Evolutionary conservation across 495 filamentous ascomycete species (phyloP).

Genomic region (Amorphotheca resinae): DNA sequence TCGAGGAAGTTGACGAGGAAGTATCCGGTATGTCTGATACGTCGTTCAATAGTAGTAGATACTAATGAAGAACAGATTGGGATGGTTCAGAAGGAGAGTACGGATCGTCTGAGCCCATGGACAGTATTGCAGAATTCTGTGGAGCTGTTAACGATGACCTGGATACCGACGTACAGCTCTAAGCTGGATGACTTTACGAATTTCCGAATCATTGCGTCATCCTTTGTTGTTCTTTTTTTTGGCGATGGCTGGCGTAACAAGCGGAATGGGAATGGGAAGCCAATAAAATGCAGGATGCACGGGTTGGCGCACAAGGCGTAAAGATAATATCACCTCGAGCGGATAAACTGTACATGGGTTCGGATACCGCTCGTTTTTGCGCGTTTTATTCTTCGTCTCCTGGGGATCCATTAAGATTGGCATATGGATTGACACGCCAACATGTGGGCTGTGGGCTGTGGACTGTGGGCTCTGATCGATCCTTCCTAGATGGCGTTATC

Average conservation of each 20-base stretch:
- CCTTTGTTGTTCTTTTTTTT: no score
- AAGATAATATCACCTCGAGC: no score
- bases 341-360: no score
- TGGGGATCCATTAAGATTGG: background rate
- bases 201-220: no score
- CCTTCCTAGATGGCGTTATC: conserved; percentile 1
- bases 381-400: background rate
- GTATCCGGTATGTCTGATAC: conserved; percentile 36
- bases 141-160: conserved; percentile 2
- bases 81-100: conserved; percentile 24
- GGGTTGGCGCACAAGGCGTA: background rate
- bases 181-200: conserved; percentile 1
- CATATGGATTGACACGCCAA: background rate
- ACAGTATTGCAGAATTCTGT: conserved; percentile 13
- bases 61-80: conserved; percentile 20
- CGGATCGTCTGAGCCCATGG: conserved; percentile 22
- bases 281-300: background rate
- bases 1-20: conserved; percentile 43
- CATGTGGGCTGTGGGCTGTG: no score
- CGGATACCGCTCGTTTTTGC: background rate
- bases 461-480: background rate
- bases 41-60: background rate
- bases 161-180: background rate
- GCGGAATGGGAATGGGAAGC: background rate
- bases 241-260: background rate